Base-by-base conservation (phyloP, 1,284 basidiomycete genomes). In the Malassezia dermatis region DNA sequence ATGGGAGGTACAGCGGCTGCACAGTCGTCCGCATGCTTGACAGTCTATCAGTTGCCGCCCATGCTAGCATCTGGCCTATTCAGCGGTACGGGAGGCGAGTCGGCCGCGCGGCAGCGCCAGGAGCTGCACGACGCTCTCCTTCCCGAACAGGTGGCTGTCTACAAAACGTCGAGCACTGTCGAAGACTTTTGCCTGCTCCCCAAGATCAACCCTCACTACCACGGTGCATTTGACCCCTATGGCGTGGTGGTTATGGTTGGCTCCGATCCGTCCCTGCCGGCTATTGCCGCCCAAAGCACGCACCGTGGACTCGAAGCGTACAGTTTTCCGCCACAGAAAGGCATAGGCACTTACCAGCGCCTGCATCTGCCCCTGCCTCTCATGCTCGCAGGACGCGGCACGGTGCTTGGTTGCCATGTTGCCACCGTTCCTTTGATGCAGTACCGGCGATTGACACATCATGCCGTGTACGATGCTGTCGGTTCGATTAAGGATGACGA, bases 161-260 rank as follows among this genome's bases (percentile, higher is more conserved):
- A 88, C 63, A 76, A 79, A 7, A 62, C 67, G 4, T 43, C 54
- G 2, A 54, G 60, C 34, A 39, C 55, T 10, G 66, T 69, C 17
- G 67, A 90, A 65, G 89, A 93, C 67, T 89, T 86, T 69, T 71
- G 87, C 11, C 79, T 90, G 19, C 72, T 89, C 15, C 86, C 89
- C 0, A 79, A 81, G 45, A 77, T 78, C 26, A 86, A 75, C 57
- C 88, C 88, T 1, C 85, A 89, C 73, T 86, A 84, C 69, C 76
- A 79, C 39, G 81, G 84, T 10, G 76, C 79, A 10, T 83, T 80
- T 71, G 87, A 91, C 70, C 84, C 88, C 0, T 77, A 80, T 41
- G 79, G 83, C 1, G 82, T 93, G 37, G 65, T 81, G 55, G 72
- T 80, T 52, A 76, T 72, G 10, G 53, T 65, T 15, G 69, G 64